Evolutionary conservation across 495 filamentous ascomycete genomes (phyloP), one percentile per base, ranked within the genome.

Genomic region (Schizothecium vesticola): DNA sequence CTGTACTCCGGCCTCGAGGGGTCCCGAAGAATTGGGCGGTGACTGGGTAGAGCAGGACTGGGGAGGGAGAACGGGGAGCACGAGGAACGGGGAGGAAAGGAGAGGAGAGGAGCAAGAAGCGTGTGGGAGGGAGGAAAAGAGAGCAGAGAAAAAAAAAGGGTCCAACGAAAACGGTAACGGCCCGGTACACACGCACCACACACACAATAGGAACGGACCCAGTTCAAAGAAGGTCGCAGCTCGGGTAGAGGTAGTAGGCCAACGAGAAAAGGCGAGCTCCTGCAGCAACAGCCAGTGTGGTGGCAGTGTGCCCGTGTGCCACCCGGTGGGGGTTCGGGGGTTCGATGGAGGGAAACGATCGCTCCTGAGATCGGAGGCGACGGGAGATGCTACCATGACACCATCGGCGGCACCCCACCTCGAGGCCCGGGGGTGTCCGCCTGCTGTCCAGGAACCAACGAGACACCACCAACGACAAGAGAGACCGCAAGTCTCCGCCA

Each of bases 1-100:
- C 64, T 36, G 26, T n/a, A 65, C 58, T 61, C 28, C 67, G 57
- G 65, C 65, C 65, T 22, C 63, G 28, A 51, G 21, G 29, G 65
- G 23, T 68, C 66, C 65, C 59, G 66, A 65, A 61, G 69, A 64
- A 28, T 65, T 51, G 56, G 31, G 69, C 26, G 55, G 65, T 23
- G 65, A 63, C 33, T 60, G 33, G 36, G 51, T 26, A 58, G 25
- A 26, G 65, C 23, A 33, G 33, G 31, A 31, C 25, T 61, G 11
- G 63, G 56, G 57, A 58, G 65, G 22, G 43, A 55, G 28, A 23
- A 64, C n/a, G 10, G 31, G 61, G 43, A 21, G 24, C 29, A 43
- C 25, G 25, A 60, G 63, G 64, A 33, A 51, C 43, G 26, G 23
- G 55, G 61, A 57, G 26, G 12, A 19, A 63, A 43, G 29, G 55